Percentiles rank a stretch among this genome's conserved stretches.
phyloP scores from a whole-genome alignment of 257 asterid species.

The Salvia miltiorrhiza region DNA sequence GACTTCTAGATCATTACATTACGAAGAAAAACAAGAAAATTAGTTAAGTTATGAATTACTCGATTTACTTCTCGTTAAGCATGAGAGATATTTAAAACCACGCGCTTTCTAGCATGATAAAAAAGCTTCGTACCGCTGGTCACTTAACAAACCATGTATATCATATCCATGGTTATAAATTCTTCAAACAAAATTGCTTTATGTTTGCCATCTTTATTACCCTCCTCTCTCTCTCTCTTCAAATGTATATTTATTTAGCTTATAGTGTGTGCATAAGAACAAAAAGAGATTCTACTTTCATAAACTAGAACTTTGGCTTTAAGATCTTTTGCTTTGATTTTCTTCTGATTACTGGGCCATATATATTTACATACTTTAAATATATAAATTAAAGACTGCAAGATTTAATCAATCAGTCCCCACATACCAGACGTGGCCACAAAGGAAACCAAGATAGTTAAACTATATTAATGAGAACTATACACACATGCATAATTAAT shows the following conservation, averaged over 20 bases:
- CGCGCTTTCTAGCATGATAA: too few species aligned
- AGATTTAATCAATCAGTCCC: conserved; percentile 23
- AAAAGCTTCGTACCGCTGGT: too few species aligned
- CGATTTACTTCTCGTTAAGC: too few species aligned
- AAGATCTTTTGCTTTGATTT: conserved; percentile 35
- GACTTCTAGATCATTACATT: too few species aligned
- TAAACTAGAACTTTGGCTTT: conserved; percentile 13
- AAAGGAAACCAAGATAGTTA: conserved; percentile 27
- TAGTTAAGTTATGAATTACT: too few species aligned
- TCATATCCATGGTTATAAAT: too few species aligned
- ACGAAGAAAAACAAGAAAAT: too few species aligned
- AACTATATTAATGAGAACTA: background rate
- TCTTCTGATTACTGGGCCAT: conserved; percentile 30
- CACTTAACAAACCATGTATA: too few species aligned
- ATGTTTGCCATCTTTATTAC: background rate
- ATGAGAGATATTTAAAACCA: too few species aligned
- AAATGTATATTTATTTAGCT: background rate
- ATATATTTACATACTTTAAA: background rate
- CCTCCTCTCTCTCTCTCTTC: background rate
- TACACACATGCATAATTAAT: background rate
- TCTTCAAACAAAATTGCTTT: background rate
- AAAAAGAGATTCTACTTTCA: conserved; percentile 14
- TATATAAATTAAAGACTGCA: conserved; percentile 20
- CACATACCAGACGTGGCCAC: conserved; percentile 35
- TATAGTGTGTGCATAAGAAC: background rate